Conservation (phyloP, 306 rosid genomes). For the Morella rubra region DNA sequence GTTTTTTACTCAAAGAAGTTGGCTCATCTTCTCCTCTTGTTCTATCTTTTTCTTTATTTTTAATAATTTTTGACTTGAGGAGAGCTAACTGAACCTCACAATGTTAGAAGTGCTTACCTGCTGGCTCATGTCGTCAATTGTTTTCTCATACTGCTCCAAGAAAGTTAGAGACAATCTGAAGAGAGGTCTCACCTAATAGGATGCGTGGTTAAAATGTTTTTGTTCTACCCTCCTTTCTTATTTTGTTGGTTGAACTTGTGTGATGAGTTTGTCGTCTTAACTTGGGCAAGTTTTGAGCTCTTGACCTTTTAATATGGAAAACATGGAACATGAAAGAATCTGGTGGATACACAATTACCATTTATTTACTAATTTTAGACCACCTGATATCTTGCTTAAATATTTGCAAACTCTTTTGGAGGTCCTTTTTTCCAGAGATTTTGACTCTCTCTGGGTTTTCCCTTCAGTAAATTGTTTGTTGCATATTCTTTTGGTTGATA, state of each 20-base stretch:
- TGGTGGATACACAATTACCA: not conserved
- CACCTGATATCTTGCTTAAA: no score
- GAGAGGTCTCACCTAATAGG: not conserved
- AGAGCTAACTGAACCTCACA: not conserved
- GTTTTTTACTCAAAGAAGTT: not conserved
- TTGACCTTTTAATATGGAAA: not conserved
- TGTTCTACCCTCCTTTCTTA: not conserved
- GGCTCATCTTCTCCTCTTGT: not conserved
- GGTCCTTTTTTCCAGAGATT: not conserved
- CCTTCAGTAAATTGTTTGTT: no score
- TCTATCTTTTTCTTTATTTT: not conserved
- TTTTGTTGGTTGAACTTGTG: not conserved
- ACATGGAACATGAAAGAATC: not conserved
- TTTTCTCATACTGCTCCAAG: not conserved
- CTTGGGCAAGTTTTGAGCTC: not conserved
- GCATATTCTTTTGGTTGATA: slow-evolving; percentile 6
- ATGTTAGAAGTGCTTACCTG: not conserved
- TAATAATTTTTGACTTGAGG: not conserved
- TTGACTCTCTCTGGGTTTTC: not conserved
- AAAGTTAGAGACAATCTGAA: not conserved
- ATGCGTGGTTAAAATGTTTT: not conserved
- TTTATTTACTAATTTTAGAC: not conserved
- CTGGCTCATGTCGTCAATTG: not conserved
- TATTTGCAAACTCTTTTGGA: not conserved
- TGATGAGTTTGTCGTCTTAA: not conserved